Conservation (phyloP, 1,284 basidiomycete species). For the Pseudozyma hubeiensis region DNA sequence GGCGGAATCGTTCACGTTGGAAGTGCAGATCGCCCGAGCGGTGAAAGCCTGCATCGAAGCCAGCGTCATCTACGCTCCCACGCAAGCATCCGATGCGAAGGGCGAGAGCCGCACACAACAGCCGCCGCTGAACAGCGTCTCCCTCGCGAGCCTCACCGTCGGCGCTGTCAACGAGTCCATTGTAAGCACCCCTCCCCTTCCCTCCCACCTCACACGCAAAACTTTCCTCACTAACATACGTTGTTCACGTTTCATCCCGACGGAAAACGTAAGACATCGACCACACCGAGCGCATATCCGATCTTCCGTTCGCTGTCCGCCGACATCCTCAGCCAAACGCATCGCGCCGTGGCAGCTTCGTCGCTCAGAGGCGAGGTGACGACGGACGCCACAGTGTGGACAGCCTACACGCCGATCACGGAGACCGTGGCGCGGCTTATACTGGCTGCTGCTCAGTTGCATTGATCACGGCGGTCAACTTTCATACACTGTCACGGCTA, state of each 20-base stretch:
- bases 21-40: constrained; percentile 15
- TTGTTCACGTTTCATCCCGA: too few species aligned
- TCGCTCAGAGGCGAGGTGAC: not conserved
- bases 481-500: too few species aligned
- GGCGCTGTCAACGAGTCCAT: constrained; percentile 26
- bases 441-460: constrained; percentile 31
- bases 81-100: not conserved
- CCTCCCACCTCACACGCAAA: not conserved
- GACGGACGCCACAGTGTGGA: constrained; percentile 9
- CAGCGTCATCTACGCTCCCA: constrained; percentile 1
- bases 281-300: constrained; percentile 26
- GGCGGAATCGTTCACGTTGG: constrained; percentile 11
- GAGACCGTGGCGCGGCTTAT: constrained; percentile 28
- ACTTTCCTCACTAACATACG: too few species aligned
- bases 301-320: constrained; percentile 26
- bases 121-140: constrained; percentile 5
- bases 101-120: not conserved
- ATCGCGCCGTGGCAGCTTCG: constrained; percentile 6
- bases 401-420: constrained; percentile 29
- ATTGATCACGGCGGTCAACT: not conserved
- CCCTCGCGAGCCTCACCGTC: constrained; percentile 12
- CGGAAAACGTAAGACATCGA: constrained; percentile 6
- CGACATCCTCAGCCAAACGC: constrained; percentile 22
- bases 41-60: constrained; percentile 30
- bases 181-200: not conserved